Evolutionary conservation across 1,139 yeast genomes (phyloP), one percentile per base, ranked within the genome.

Genomic region (Geotrichum candidum): DNA sequence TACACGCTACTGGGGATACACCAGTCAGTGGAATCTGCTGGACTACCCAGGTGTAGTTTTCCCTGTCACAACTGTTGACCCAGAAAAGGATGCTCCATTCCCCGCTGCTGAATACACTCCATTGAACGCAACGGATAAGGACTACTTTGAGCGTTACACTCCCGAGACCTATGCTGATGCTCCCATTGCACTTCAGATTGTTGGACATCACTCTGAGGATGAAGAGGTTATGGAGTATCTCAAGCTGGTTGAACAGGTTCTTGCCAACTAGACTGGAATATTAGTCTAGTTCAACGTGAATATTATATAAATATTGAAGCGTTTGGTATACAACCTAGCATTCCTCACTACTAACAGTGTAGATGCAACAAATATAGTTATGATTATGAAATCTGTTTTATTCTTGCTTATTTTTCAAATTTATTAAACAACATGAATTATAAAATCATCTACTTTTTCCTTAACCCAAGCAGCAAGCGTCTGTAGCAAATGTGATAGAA

Each of bases 1-100:
- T 60, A 82, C 87, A 13, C 82, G 81, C 70, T 86, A 86, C 74
- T 87, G 95, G 94, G 86, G 90, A 3, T 68, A 68, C 59, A 80
- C 85, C 15, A 74, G 83, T 46, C 76, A 78, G 22, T 74, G 82
- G 72, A 84, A 84, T 68, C 70, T 81, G 46, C 68, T 82, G 57
- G 87, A 84, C 70, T 83, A 78, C 65, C 75, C 85, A 0, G 82
- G 78, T 0, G 77, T 84, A 22, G 76, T 80, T 0, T 72, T 84
- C 63, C 88, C 87, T 0, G 80, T 83, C n/a, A 77, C 83, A 3
- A 72, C 74, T 50, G 84, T 82, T 15, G 77, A 79, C 64, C 74
- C 75, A 62, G 70, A 69, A 4, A 64, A 77, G 3, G 87, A 79
- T 65, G 59, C 53, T 18, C 63, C 64, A 18, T 66, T 65, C 9